A percentile compares a stretch with the other conserved stretches of the same genome.
These are phyloP conservation scores for Neurospora terricola DNA, from an alignment of 495 filamentous ascomycete species.

Conservation along the genomic window DNA sequence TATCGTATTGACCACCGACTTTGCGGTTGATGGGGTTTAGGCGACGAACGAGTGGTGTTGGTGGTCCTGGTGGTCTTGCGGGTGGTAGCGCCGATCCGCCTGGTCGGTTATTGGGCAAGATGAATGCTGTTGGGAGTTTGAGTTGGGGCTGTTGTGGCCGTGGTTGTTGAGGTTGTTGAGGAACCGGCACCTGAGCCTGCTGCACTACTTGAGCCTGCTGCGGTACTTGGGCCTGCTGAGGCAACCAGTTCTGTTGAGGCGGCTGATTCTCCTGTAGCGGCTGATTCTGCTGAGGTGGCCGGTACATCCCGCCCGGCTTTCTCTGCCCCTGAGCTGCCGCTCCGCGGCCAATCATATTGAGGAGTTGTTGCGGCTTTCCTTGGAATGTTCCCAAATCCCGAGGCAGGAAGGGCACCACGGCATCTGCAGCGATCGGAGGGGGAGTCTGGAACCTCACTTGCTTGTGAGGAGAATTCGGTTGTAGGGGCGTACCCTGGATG, in stretches of 20 bases:
- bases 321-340: background rate
- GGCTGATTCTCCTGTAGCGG: background rate
- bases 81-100: background rate
- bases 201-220: background rate
- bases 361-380: background rate
- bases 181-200: background rate
- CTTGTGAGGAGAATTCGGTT: background rate
- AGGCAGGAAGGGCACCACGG: background rate
- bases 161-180: background rate
- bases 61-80: background rate
- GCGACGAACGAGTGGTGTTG: background rate
- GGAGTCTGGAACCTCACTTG: background rate
- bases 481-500: background rate
- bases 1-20: background rate
- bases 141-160: background rate
- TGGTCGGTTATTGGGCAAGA: background rate
- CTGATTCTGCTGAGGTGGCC: background rate
- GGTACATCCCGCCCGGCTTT: background rate
- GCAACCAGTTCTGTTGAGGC: background rate
- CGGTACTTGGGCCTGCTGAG: background rate
- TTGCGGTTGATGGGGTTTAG: background rate
- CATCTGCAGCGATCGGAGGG: background rate
- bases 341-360: background rate
- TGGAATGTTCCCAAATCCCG: background rate
- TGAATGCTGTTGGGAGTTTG: background rate